Evolutionary conservation across 2,329 filamentous ascomycete genomes (phyloP).

Genomic region (Apiospora saccharicola): DNA sequence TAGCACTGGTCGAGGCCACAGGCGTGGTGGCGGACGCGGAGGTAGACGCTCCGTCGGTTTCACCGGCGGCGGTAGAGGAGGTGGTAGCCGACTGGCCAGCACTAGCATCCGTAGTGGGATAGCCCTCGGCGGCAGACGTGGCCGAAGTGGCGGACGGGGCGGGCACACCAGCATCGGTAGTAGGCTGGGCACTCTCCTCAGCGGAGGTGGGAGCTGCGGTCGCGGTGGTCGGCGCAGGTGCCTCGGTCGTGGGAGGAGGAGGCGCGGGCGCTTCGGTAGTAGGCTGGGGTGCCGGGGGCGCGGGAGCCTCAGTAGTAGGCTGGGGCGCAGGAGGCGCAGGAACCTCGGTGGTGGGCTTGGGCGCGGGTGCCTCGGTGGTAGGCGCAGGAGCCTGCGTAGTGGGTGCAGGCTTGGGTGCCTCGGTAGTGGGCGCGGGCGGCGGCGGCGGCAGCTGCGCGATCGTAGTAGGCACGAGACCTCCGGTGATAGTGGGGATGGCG

Average conservation of each 20-base stretch:
- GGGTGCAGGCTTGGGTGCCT: not conserved
- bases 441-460: constrained; percentile 29
- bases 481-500: constrained; percentile 45
- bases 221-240: constrained; percentile 27
- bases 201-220: constrained; percentile 3
- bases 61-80: not conserved
- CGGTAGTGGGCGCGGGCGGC: constrained; percentile 28
- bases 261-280: no score
- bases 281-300: not conserved
- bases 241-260: no score
- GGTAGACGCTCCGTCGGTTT: not conserved
- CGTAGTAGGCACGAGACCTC: constrained; percentile 36
- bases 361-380: constrained; percentile 30
- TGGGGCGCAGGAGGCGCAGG: constrained; percentile 29
- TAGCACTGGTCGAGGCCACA: constrained; percentile 17
- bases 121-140: not conserved
- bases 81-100: not conserved
- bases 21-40: constrained; percentile 7
- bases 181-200: constrained; percentile 26
- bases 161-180: constrained; percentile 18
- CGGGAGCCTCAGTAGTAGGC: constrained; percentile 26
- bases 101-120: not conserved
- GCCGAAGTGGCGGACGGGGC: not conserved
- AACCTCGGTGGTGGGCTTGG: constrained; percentile 26
- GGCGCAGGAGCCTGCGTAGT: constrained; percentile 30